A percentile compares a stretch with the other conserved stretches of the same genome.
Conservation (phyloP, 2,329 filamentous ascomycete genomes). For the Cladobotryum protrusum region DNA sequence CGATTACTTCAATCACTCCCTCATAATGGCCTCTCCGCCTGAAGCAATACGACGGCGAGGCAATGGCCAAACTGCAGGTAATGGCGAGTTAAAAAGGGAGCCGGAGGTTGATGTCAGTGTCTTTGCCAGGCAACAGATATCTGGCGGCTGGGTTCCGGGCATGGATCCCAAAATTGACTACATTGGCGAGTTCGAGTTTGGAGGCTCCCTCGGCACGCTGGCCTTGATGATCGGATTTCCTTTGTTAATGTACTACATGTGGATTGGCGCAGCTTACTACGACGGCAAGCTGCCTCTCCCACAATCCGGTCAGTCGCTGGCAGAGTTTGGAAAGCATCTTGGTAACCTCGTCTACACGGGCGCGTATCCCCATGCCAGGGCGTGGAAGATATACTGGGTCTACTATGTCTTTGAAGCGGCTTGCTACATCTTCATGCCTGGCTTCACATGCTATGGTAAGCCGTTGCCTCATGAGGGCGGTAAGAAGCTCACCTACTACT, state of each 20-base stretch:
- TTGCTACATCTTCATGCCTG: conserved; percentile 80
- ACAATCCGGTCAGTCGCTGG: conserved; percentile 56
- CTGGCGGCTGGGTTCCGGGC: conserved; percentile 51
- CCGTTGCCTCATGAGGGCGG: conserved; percentile 74
- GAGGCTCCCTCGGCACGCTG: conserved; percentile 72
- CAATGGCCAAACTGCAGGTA: conserved; percentile 5
- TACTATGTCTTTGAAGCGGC: conserved; percentile 81
- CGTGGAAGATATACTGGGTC: conserved; percentile 91
- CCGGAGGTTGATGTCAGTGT: conserved; percentile 25
- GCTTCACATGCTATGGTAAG: conserved; percentile 82
- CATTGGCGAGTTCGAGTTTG: conserved; percentile 71
- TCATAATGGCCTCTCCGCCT: no score
- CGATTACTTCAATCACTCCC: no score
- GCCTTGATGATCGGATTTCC: conserved; percentile 89
- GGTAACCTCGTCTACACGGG: conserved; percentile 69
- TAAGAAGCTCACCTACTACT: conserved; percentile 89
- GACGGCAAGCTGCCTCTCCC: conserved; percentile 70
- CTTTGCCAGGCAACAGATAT: no score
- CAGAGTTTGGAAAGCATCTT: conserved; percentile 69
- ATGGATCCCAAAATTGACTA: conserved; percentile 58
- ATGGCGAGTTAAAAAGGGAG: conserved; percentile 15
- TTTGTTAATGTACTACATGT: conserved; percentile 96
- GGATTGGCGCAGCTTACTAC: conserved; percentile 90
- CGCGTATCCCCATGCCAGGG: conserved; percentile 74
- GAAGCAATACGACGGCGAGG: no score